Conservation (phyloP, 176 grass and related monocot genomes). For the Oryza meridionalis region DNA sequence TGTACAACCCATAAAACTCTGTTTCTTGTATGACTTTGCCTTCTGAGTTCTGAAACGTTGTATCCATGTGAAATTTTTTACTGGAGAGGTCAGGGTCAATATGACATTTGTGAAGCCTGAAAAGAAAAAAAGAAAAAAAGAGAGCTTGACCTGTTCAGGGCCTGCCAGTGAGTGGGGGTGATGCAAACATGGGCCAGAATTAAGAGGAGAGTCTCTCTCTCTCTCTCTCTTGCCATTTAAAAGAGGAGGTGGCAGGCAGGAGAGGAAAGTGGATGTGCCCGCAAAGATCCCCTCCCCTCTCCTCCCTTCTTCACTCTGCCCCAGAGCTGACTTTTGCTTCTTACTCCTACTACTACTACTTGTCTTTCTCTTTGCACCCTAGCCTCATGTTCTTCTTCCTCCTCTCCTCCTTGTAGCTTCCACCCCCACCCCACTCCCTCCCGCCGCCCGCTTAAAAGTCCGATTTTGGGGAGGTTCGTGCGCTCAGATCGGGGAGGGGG, state of each 20-base stretch:
- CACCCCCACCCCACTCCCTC: constrained; percentile 45
- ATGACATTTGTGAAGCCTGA: neutral
- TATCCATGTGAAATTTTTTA: neutral
- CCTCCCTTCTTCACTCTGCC: neutral
- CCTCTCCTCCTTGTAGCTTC: constrained; percentile 44
- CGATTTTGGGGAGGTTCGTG: constrained; percentile 26
- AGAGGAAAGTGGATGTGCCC: constrained; percentile 40
- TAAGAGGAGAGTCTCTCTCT: neutral
- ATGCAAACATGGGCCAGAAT: constrained; percentile 4
- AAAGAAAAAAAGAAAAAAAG: neutral
- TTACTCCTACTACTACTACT: neutral
- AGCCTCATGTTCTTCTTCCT: constrained; percentile 37
- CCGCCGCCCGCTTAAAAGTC: constrained; percentile 17
- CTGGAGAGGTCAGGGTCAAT: neutral
- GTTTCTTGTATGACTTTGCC: neutral
- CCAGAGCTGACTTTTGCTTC: constrained; percentile 73
- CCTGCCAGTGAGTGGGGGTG: constrained; percentile 14
- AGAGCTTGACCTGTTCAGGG: neutral
- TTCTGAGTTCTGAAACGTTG: neutral
- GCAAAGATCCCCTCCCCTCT: constrained; percentile 41
- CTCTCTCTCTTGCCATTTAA: constrained; percentile 6
- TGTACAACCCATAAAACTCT: no score
- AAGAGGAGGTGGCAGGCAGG: constrained; percentile 37
- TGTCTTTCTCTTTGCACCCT: constrained; percentile 29
- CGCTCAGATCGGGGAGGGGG: constrained; percentile 37